Percentiles rank a stretch among this genome's conserved stretches.
Evolutionary conservation across 2,329 filamentous ascomycete species (phyloP).

Genomic region (Fusarium luffae): DNA sequence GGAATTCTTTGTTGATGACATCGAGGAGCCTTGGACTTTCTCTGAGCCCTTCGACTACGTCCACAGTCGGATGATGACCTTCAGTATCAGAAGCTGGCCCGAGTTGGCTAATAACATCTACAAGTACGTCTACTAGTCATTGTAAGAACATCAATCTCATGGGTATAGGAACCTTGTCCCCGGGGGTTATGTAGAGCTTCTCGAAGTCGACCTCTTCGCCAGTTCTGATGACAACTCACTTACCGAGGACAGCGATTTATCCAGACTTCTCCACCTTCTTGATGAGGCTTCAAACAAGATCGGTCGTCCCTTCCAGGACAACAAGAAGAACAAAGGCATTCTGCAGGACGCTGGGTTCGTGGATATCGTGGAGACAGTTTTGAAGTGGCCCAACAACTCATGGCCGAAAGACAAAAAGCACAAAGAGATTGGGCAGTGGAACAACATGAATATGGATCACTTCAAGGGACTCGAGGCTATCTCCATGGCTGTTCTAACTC

Average conservation of each 20-base stretch:
- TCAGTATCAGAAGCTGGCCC: constrained; percentile 33
- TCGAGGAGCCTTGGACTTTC: constrained; percentile 35
- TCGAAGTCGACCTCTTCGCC: constrained; percentile 30
- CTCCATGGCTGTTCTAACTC: constrained; percentile 22
- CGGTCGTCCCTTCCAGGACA: constrained; percentile 31
- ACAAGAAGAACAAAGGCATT: constrained; percentile 28
- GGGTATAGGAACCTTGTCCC: constrained; percentile 19
- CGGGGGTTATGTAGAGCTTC: constrained; percentile 25
- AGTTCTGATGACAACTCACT: constrained; percentile 29
- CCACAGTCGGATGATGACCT: constrained; percentile 38
- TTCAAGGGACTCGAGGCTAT: constrained; percentile 29
- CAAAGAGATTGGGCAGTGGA: constrained; percentile 35
- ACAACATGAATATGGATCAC: constrained; percentile 21
- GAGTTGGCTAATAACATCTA: constrained; percentile 15
- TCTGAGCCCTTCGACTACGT: constrained; percentile 36
- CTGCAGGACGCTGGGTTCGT: constrained; percentile 20
- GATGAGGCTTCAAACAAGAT: constrained; percentile 25
- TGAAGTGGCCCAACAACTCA: constrained; percentile 37
- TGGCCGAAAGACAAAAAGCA: constrained; percentile 30
- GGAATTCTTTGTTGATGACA: constrained; percentile 35
- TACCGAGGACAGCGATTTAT: constrained; percentile 6
- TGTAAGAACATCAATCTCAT: rapidly evolving
- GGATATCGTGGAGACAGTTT: constrained; percentile 22
- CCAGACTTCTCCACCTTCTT: constrained; percentile 7
- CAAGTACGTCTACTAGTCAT: not conserved